Evolutionary conservation across 31 red algal genomes (phyloP).

Genomic region (Porphyra umbilicalis): DNA sequence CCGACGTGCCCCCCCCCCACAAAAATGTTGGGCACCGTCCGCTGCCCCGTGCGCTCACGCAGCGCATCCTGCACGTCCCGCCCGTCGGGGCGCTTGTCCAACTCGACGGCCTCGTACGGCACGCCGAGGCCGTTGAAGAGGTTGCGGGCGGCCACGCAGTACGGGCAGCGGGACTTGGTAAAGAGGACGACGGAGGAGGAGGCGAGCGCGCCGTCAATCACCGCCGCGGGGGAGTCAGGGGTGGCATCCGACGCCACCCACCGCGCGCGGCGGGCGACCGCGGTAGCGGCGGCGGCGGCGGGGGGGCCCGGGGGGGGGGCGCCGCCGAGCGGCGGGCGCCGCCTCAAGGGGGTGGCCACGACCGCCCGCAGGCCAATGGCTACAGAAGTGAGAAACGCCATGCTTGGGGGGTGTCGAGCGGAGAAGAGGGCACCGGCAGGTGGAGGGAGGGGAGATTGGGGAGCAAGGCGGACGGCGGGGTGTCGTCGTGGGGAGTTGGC

Average conservation of each 20-base stretch:
- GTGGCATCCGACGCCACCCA: not conserved
- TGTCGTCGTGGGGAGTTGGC: too few relatives aligned
- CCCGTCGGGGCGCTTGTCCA: slow-evolving; percentile 67
- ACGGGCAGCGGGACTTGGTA: slow-evolving; percentile 52
- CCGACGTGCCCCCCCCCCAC: slow-evolving; percentile 70
- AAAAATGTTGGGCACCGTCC: slow-evolving; percentile 93
- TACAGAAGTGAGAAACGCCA: not conserved
- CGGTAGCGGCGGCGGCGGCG: not conserved
- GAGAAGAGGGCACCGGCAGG: too few relatives aligned
- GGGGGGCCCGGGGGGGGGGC: not conserved
- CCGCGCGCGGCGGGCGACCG: not conserved
- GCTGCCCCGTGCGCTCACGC: slow-evolving; percentile 58
- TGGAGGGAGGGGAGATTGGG: not conserved
- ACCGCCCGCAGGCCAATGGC: not conserved
- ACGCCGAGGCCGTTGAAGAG: slow-evolving; percentile 4
- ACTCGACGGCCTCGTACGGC: slow-evolving; percentile 25
- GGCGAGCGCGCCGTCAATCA: slow-evolving; percentile 14
- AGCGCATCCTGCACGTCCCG: slow-evolving; percentile 54
- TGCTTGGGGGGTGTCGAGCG: not conserved
- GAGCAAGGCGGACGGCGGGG: not conserved
- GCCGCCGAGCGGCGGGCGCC: not conserved
- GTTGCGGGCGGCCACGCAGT: slow-evolving; percentile 28
- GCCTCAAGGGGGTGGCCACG: not conserved
- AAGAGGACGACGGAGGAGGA: slow-evolving; percentile 40
- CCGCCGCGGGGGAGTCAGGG: slow-evolving; percentile 1